Base-by-base conservation (phyloP, 306 rosid genomes). In the Gastrolobium villosum region DNA sequence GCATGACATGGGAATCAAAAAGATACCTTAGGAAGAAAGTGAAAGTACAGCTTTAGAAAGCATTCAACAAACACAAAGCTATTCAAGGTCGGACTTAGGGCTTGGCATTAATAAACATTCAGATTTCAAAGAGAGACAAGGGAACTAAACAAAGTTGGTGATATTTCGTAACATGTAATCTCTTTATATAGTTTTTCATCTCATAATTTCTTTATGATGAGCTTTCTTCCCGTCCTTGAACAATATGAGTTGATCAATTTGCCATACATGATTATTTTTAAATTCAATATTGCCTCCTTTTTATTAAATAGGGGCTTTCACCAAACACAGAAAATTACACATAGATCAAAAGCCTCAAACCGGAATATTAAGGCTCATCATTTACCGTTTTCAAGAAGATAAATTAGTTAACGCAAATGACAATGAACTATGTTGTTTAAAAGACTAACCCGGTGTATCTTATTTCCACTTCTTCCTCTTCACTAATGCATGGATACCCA, bases 91-190 rank as follows among this genome's bases (percentile, higher is more conserved):
- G 6, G 46, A n/a, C 75, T 26, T 56, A 57, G 76, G 41, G 50
- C 10, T 59, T 46, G 40, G 70, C 43, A 20, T 30, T 64, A 67
- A 69, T 15, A 78, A 70, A 70, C 65, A 39, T 48, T 70, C 37
- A 2, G 45, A 56, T 5, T 54, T 53, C 11, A 3, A 79, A 26
- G 36, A 36, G 45, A 50, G 15, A 64, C 52, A 11, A 7, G 1
- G 2, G 59, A 37, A 62, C 14, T 28, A 7, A 62, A 41, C 5
- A 6, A 28, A 56, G 30, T 1, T n/a, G 30, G 77, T 44, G 49
- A 59, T 48, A 53, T 52, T 57, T 40, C 64, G 53, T 8, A 46
- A 11, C 26, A 73, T 62, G 31, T 31, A 13, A 46, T 61, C 61
- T 37, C 64, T 48, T 15, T 2, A 11, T 72, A 75, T 40, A 15